phyloP scores from a whole-genome alignment of 192 early-diverging fungal species.

The Gorgonomyces haynaldii region DNA sequence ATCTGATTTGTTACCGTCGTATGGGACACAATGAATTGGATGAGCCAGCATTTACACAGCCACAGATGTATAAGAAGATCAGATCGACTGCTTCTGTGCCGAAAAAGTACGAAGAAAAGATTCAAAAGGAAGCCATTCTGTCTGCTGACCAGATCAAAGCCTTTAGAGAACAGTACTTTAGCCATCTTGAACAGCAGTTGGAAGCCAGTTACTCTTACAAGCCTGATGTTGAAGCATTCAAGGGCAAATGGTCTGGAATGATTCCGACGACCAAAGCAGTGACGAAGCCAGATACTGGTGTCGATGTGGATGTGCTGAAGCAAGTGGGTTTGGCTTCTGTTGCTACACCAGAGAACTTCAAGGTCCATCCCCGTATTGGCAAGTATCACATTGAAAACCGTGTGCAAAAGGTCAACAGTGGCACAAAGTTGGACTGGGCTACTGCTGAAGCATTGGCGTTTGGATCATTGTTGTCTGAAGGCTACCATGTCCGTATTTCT shows the following conservation, averaged over 20 bases:
- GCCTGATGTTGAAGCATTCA: constrained; percentile 47
- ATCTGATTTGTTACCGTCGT: constrained; percentile 87
- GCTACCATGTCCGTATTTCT: constrained; percentile 81
- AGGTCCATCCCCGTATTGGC: constrained; percentile 64
- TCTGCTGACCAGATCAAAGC: constrained; percentile 31
- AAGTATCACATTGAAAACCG: constrained; percentile 89
- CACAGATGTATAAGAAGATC: constrained; percentile 92
- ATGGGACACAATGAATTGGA: constrained; percentile 98
- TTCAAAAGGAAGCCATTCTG: constrained; percentile 41
- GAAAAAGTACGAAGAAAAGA: constrained; percentile 69
- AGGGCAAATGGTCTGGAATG: constrained; percentile 75
- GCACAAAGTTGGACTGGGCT: constrained; percentile 80
- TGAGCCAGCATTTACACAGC: constrained; percentile 95
- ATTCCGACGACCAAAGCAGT: constrained; percentile 47
- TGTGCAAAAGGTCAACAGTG: constrained; percentile 54
- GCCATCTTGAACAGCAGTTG: constrained; percentile 46
- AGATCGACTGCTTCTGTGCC: constrained; percentile 74
- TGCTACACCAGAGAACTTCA: constrained; percentile 26
- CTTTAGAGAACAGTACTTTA: constrained; percentile 48
- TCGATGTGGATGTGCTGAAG: constrained; percentile 44
- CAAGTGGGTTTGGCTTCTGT: constrained; percentile 72
- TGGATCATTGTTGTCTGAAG: constrained; percentile 71
- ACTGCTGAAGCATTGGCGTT: constrained; percentile 88
- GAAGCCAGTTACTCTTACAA: constrained; percentile 46
- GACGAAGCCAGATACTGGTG: constrained; percentile 43